These are phyloP conservation scores for Cyberlindnera maritima DNA, from an alignment of 805 yeast genomes.

Conservation along the genomic window DNA sequence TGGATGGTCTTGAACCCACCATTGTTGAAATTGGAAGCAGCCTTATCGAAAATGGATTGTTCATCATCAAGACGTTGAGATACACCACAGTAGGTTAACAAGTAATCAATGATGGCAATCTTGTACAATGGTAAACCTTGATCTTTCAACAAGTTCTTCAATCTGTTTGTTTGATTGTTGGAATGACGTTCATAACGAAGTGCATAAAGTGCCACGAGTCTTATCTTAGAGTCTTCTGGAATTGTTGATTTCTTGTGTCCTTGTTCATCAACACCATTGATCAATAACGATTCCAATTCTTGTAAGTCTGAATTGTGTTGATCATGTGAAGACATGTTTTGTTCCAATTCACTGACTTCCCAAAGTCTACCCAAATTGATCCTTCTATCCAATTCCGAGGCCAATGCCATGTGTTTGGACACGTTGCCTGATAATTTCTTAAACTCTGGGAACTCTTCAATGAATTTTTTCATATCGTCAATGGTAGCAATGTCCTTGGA, in stretches of 20 bases:
- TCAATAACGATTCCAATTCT: constrained; percentile 54
- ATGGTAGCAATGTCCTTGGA: constrained; percentile 71
- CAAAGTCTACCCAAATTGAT: constrained; percentile 66
- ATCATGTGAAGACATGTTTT: constrained; percentile 68
- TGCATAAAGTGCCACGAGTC: constrained; percentile 71
- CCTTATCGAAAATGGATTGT: constrained; percentile 28
- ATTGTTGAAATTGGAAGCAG: constrained; percentile 23
- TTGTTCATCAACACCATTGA: constrained; percentile 12
- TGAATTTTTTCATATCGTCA: constrained; percentile 85
- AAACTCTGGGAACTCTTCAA: constrained; percentile 93
- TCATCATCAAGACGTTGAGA: constrained; percentile 40
- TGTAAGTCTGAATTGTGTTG: constrained; percentile 54
- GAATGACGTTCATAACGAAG: constrained; percentile 61
- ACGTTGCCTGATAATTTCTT: constrained; percentile 84
- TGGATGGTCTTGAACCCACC: constrained; percentile 37
- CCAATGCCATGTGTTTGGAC: constrained; percentile 87
- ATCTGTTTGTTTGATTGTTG: constrained; percentile 38
- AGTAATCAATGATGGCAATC: constrained; percentile 32
- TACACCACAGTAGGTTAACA: constrained; percentile 45
- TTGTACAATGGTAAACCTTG: constrained; percentile 30
- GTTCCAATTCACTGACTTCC: constrained; percentile 89
- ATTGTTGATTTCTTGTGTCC: constrained; percentile 31
- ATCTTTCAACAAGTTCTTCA: constrained; percentile 38
- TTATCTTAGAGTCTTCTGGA: constrained; percentile 58
- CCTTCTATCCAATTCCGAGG: constrained; percentile 78